Base-by-base conservation (phyloP, 371 early-diverging fungal species). In the Mortierella sp. region DNA sequence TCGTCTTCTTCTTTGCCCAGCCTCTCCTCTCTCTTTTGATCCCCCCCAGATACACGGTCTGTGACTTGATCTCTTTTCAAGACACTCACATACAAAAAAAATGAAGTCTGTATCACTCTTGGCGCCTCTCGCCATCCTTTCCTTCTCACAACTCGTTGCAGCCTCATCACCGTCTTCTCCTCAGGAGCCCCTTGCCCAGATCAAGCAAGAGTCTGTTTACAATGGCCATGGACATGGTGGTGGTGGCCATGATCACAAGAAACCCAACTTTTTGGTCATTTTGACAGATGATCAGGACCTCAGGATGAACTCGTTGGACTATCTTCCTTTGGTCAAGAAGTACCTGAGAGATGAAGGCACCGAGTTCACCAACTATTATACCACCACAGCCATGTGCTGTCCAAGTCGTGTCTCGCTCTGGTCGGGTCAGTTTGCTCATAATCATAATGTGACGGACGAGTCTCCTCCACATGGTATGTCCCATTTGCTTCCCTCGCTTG, bases 231-330 rank as follows among this genome's bases (percentile, higher is more conserved):
- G 48, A 6, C 54, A 47, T 24, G 25, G 48, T 10, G 25, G 40
- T 24, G 25, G 48, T 10, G 25, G 40, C 3, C 59, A 63, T 16
- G 22, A 40, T 14, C 56, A 31, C 43, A 63, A 63, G 44, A 67
- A 69, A 22, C 89, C 90, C 17, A 90, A 90, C 63, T 85, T 90
- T 44, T 46, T 90, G 2, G 83, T 90, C 60, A 81, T 90, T 50
- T 79, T 90, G 51, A 85, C 88, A 0, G 90, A 90, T 63, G 90
- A 90, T 45, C 90, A 88, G 62, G 90, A 89, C 63, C 67, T 79
- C 14, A 63, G 59, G 5, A 57, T 86, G 70, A 79, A 85, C 50
- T 88, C 89, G 2, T 62, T 88, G 17, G 81, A 85, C 19, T 85
- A 86, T 63, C 83, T 87, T 84, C 90, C 90, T 1, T 67, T 83